Percentiles rank a stretch among this genome's conserved stretches.
Conservation (phyloP, 257 asterid genomes). For the Gentiana dahurica region DNA sequence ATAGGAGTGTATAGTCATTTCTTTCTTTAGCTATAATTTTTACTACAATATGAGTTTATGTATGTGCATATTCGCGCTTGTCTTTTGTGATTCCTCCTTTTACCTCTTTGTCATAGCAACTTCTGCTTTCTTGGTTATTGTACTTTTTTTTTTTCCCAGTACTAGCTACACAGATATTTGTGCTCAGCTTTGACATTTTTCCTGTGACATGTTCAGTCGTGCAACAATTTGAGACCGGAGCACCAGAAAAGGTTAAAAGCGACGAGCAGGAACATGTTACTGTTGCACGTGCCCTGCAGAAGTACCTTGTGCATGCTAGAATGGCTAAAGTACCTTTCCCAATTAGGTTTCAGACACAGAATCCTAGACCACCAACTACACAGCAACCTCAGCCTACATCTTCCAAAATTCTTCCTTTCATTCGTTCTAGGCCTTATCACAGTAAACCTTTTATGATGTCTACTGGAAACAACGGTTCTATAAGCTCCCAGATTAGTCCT, state of each 20-base stretch:
- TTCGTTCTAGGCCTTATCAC: slow-evolving; percentile 61
- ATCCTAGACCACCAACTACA: slow-evolving; percentile 38
- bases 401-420: slow-evolving; percentile 86
- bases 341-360: slow-evolving; percentile 56
- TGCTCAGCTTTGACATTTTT: slow-evolving; percentile 11
- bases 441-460: slow-evolving; percentile 23
- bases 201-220: slow-evolving; percentile 40
- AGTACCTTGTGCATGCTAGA: slow-evolving; percentile 55
- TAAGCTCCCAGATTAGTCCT: slow-evolving; percentile 22
- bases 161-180: not conserved
- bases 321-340: slow-evolving; percentile 60
- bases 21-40: no score
- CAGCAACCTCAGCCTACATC: slow-evolving; percentile 57
- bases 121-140: no score
- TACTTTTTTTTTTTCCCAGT: no score
- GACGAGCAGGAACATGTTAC: slow-evolving; percentile 95
- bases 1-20: no score
- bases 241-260: slow-evolving; percentile 38
- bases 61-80: no score
- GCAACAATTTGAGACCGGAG: slow-evolving; percentile 58
- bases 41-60: no score
- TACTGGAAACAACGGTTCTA: no score
- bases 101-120: no score
- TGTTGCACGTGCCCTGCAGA: slow-evolving; percentile 86
- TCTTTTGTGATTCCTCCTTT: no score